Evolutionary conservation across 2,329 filamentous ascomycete genomes (phyloP).

Genomic region (Tolypocladium ovalisporum): DNA sequence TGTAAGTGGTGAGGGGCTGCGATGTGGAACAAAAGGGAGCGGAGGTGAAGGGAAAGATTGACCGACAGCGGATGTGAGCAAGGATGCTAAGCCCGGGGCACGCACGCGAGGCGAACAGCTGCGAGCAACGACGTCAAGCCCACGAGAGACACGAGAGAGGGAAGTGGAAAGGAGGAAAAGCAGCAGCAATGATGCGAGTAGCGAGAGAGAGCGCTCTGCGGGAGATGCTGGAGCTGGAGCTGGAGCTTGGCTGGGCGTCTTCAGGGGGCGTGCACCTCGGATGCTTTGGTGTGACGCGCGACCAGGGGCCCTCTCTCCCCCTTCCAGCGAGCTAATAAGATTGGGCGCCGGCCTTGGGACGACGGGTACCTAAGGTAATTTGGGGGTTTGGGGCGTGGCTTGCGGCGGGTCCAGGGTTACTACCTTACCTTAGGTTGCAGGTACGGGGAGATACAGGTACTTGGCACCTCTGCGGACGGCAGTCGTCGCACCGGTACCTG

Average conservation of each 20-base stretch:
- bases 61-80: neutral
- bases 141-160: neutral
- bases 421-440: no score
- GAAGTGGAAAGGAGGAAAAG: neutral
- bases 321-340: neutral
- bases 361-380: slow-evolving; percentile 1
- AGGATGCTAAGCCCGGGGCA: neutral
- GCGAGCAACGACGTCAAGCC: neutral
- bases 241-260: neutral
- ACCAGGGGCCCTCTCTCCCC: slow-evolving; percentile 1
- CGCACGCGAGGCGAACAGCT: neutral
- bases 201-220: neutral
- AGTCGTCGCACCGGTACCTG: neutral
- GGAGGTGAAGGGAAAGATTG: neutral
- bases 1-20: slow-evolving; percentile 3
- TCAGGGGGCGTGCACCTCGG: neutral
- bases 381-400: slow-evolving; percentile 1
- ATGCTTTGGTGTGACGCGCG: neutral
- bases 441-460: no score
- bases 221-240: no score
- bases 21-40: neutral
- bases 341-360: slow-evolving; percentile 3
- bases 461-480: neutral
- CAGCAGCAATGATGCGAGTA: neutral
- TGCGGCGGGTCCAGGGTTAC: neutral